Evolutionary conservation across 768 basidiomycete species (phyloP).

Genomic region (Solioccasus polychromus): DNA sequence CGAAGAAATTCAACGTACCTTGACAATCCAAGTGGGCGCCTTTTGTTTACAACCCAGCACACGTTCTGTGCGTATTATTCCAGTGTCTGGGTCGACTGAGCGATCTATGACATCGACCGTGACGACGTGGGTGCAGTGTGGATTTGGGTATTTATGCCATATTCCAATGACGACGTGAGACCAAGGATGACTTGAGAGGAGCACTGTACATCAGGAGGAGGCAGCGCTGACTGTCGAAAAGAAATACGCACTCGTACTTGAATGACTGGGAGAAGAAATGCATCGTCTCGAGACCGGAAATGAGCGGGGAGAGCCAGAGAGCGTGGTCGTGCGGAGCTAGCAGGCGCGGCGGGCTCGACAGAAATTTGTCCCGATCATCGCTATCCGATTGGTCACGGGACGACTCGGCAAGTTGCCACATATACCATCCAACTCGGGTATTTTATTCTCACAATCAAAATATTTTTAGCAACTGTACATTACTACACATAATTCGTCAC

Average conservation of each 20-base stretch:
- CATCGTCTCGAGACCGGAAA: constrained; percentile 45
- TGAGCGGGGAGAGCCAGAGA: constrained; percentile 18
- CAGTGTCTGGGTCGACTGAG: constrained; percentile 76
- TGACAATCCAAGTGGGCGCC: constrained; percentile 88
- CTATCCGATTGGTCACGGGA: constrained; percentile 30
- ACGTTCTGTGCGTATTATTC: constrained; percentile 89
- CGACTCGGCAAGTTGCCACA: constrained; percentile 12
- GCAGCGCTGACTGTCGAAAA: background rate
- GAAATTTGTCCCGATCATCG: constrained; percentile 14
- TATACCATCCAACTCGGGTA: background rate
- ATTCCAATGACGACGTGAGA: constrained; percentile 88
- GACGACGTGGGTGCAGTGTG: constrained; percentile 84
- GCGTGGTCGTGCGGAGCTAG: constrained; percentile 19
- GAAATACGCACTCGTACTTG: constrained; percentile 69
- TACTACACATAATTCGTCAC: background rate
- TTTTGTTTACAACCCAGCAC: constrained; percentile 91
- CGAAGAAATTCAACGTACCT: constrained; percentile 50
- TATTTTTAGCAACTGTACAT: background rate
- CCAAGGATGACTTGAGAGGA: constrained; percentile 76
- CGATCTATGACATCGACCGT: constrained; percentile 87
- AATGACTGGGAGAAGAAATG: constrained; percentile 86
- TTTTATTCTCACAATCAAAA: constrained; percentile 5
- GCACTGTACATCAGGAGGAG: constrained; percentile 9
- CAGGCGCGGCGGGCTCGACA: constrained; percentile 9
- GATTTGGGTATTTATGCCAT: constrained; percentile 96